Evolutionary conservation across 305 asterid species (phyloP), one percentile per base, ranked within the genome.

Genomic region (Fraxinus floribunda): DNA sequence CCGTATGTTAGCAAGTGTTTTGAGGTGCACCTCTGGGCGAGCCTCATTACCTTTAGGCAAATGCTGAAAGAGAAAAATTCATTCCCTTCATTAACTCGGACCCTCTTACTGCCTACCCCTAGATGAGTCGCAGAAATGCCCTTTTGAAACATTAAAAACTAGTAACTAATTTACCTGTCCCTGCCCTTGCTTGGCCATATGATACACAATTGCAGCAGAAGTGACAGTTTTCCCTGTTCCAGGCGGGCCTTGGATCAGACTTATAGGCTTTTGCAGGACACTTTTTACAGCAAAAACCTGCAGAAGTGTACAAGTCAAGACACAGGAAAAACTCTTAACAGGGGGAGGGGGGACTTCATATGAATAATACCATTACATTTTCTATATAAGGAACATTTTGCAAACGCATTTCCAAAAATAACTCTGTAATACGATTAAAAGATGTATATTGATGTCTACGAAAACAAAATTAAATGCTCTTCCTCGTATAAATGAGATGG

Each of bases 161-260:
- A 39, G 57, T 35, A 46, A 81, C 11, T 55, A 18, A 78, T n/a
- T 78, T 83, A 94, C 99, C 98, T 97, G 99, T 35, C 99, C 99
- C 87, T 97, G 99, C 84, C 98, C 98, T 88, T 97, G 99, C 85
- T 97, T 97, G 83, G 99, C 98, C 99, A 97, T 97, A 88, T 97
- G 99, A 87, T 95, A 97, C 77, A 97, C 98, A 85, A 97, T 97
- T 79, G 99, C 98, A 76, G 99, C 99, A 26, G 98, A 97, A 52
- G 99, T 97, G 86, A 97, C 99, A 44, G 99, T 97, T 91, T 97
- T 97, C 80, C 99, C 99, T 76, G 98, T 97, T 84, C 99, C 99
- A 26, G 98, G 98, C 16, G 98, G 98, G 62, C 99, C 99, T 89
- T 97, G 99, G 86, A 97, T 97, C 80, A 97, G 91, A 91, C 97